Evolutionary conservation across 306 rosid genomes (phyloP).

Genomic region (Malus asiatica): DNA sequence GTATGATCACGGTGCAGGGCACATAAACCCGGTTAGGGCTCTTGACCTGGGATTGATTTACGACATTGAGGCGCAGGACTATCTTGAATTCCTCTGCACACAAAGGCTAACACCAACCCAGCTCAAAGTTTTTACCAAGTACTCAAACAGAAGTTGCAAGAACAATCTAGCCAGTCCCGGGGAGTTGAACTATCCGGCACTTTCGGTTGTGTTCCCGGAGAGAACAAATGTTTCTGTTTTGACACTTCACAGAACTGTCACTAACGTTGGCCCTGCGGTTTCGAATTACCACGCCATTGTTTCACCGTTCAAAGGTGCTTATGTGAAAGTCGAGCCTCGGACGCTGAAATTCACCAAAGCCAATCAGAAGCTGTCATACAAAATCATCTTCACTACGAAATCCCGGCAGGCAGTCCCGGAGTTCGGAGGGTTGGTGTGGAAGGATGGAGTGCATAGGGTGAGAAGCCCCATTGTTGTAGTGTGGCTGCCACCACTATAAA

Average conservation of each 20-base stretch:
- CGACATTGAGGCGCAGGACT: slow-evolving; percentile 76
- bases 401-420: no score
- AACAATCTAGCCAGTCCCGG: slow-evolving; percentile 44
- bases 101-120: slow-evolving; percentile 49
- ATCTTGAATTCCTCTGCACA: slow-evolving; percentile 79
- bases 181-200: slow-evolving; percentile 82
- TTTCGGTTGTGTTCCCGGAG: slow-evolving; percentile 65
- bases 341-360: no score
- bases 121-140: slow-evolving; percentile 51
- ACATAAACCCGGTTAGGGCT: slow-evolving; percentile 71
- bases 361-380: no score
- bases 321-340: no score
- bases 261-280: no score
- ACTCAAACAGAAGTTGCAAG: slow-evolving; percentile 53
- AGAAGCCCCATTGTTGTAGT: slow-evolving; percentile 13
- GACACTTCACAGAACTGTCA: slow-evolving; percentile 49
- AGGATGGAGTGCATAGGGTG: no score
- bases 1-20: slow-evolving; percentile 92
- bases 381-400: no score
- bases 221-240: slow-evolving; percentile 33
- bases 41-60: slow-evolving; percentile 85
- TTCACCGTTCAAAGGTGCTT: no score
- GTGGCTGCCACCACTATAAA: slow-evolving; percentile 46
- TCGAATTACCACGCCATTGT: no score
- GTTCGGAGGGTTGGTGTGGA: no score